Base-by-base conservation (phyloP, 2,329 filamentous ascomycete genomes). In the Trichoderma pleuroti region DNA sequence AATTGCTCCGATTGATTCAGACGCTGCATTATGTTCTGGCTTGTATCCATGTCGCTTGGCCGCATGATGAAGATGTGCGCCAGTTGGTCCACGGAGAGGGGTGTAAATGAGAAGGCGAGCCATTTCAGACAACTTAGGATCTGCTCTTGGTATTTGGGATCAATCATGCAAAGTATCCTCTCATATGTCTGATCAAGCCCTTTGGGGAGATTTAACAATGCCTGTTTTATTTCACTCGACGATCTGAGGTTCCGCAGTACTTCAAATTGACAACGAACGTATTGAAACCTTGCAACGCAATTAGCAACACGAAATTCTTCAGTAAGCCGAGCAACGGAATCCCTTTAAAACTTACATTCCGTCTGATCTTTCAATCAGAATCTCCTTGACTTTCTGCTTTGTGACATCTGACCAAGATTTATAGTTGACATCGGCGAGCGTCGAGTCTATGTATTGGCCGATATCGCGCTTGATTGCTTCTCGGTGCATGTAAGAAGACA, bases 121-220 rank as follows among this genome's bases (percentile, higher is more conserved):
- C 71, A 71, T 52, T 68, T 46, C 4, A 72, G 57, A 8, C 32
- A 28, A 21, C 2, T 64, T 34, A 39, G 28, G 26, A 71, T 34
- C 18, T 61, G 62, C 14, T 16, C 1, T 21, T 34, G 21, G 3
- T 52, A 67, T 11, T 24, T 64, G 0, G 24, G 32, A 24, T 72
- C 59, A 21, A 63, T 71, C 30, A n/a, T 67, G 14, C 30, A 18
- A 10, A 71, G 34, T 4, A 72, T 56, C 11, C 71, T 68, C 9
- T 68, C 34, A 32, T 71, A 72, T 10, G 62, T 72, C 11, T 30
- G 34, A 14, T 72, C 71, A 5, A 71, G 68, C 14, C 68, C 68
- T 10, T 42, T 21, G 9, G 68, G 71, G 2, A 71, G 63, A 18
- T 63, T 5, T 14, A 56, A 1, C 9, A 72, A 18, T 9, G 68